Evolutionary conservation across 139 green algal species (phyloP), one percentile per base, ranked within the genome.

Genomic region (Auxenochlorella protothecoides): DNA sequence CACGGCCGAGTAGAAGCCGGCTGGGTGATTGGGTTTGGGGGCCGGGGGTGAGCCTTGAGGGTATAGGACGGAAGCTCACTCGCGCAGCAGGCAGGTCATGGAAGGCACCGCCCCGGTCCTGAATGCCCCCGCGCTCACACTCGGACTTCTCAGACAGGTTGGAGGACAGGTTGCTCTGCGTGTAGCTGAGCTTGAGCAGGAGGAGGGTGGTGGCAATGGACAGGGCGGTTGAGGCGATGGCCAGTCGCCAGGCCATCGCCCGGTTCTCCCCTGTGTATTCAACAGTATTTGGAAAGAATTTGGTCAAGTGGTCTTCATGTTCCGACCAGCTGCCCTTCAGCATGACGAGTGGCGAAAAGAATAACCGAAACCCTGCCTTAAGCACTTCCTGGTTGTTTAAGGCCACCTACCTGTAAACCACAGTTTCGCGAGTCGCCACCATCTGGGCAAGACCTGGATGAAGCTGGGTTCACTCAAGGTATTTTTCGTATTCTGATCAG

Each of bases 151-250:
- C 84, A n/a, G 80, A 74, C 59, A 96, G 80, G 0, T 79, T 77
- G 7, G 84, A 90, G 44, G 80, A 81, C 65, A 95, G 84, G 66
- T 82, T 76, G n/a, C 80, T 78, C 71, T 95, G 89, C 3, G 78
- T 81, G 64, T 88, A 90, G 4, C 73, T 85, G 9, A 86, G 65
- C 11, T 54, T 61, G 51, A 92, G 81, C 44, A 88, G 73, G 57
- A 92, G 59, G 5, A 68, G 16, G 2, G 83, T 89, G 55, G 72
- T 83, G n/a, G 59, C 11, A n/a, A 88, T 16, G 12, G 82, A 86
- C 10, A 89, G 54, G 3, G 56, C 64, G 2, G 82, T 53, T 44
- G 74, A 72, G 8, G 71, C 72, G 3, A 57, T 52, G 0, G 76
- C 65, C 53, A 78, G 87, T 0, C 52, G 14, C 7, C 76, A 65